Conservation (phyloP, 2,329 filamentous ascomycete genomes). For the Pseudonectria buxi region DNA sequence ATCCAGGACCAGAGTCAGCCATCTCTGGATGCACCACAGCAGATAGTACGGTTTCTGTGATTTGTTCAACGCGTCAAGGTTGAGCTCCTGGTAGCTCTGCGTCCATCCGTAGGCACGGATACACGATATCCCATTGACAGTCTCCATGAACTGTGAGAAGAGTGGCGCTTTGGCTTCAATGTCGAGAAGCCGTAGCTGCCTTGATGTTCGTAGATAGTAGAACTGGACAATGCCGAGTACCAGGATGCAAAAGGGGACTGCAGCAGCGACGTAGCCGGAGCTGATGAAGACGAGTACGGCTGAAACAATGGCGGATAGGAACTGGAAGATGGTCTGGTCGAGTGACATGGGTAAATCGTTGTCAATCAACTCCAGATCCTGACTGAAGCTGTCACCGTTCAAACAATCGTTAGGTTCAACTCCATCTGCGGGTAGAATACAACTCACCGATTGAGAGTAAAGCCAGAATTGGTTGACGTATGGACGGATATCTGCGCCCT, state of each 20-base stretch:
- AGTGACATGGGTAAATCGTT: slow-evolving; percentile 33
- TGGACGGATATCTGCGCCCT: slow-evolving; percentile 37
- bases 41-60: slow-evolving; percentile 54
- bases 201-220: slow-evolving; percentile 36
- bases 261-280: slow-evolving; percentile 29
- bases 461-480: slow-evolving; percentile 32
- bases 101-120: slow-evolving; percentile 49
- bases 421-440: too few species aligned
- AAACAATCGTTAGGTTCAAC: too few species aligned
- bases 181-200: slow-evolving; percentile 35
- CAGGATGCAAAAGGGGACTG: slow-evolving; percentile 38
- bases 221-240: slow-evolving; percentile 35
- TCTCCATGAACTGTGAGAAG: slow-evolving; percentile 38
- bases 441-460: slow-evolving; percentile 36
- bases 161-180: slow-evolving; percentile 35
- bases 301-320: slow-evolving; percentile 22
- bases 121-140: slow-evolving; percentile 39
- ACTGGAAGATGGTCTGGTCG: slow-evolving; percentile 28
- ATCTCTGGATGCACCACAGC: slow-evolving; percentile 49
- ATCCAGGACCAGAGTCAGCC: slow-evolving; percentile 47
- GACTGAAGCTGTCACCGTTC: slow-evolving; percentile 37
- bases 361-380: slow-evolving; percentile 39
- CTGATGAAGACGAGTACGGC: slow-evolving; percentile 18
- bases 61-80: slow-evolving; percentile 40
- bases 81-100: slow-evolving; percentile 32